Percentiles rank a stretch among this genome's conserved stretches.
Evolutionary conservation across 495 filamentous ascomycete species (phyloP).

Genomic region (Penicillium goetzii): DNA sequence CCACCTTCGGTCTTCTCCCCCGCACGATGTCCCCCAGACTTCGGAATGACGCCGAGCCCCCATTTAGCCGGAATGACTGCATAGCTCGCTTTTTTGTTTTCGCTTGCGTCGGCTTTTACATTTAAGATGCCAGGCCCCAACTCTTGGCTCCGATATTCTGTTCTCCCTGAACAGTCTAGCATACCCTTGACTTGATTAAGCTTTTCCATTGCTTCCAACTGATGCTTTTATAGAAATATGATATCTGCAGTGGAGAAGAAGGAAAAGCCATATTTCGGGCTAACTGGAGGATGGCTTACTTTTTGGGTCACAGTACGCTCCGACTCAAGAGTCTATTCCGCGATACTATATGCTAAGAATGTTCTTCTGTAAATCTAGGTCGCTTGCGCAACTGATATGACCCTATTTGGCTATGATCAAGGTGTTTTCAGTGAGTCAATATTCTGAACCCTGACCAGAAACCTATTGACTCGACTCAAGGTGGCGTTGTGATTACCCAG

Average conservation of each 20-base stretch:
- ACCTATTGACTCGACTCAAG: neutral
- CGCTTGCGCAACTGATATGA: neutral
- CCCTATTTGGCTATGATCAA: neutral
- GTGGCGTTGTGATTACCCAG: neutral
- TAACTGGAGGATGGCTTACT: neutral
- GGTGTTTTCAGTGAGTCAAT: neutral
- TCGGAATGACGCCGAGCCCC: neutral
- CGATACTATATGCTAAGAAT: neutral
- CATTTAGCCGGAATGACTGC: neutral
- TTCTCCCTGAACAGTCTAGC: neutral
- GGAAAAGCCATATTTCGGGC: neutral
- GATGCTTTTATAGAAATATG: neutral
- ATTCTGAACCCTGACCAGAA: neutral
- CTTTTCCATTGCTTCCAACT: neutral
- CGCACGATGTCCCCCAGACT: neutral
- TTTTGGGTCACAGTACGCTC: neutral
- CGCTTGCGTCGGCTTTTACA: too few relatives aligned
- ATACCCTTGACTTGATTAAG: too few relatives aligned
- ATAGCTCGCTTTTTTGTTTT: neutral
- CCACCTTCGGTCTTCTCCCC: neutral
- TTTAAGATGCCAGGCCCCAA: too few relatives aligned
- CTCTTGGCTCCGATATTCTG: too few relatives aligned
- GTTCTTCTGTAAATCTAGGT: neutral
- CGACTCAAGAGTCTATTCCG: neutral
- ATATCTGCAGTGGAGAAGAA: neutral